phyloP scores from a whole-genome alignment of 176 grass and related monocot species.

The Rhynchospora pubera region DNA sequence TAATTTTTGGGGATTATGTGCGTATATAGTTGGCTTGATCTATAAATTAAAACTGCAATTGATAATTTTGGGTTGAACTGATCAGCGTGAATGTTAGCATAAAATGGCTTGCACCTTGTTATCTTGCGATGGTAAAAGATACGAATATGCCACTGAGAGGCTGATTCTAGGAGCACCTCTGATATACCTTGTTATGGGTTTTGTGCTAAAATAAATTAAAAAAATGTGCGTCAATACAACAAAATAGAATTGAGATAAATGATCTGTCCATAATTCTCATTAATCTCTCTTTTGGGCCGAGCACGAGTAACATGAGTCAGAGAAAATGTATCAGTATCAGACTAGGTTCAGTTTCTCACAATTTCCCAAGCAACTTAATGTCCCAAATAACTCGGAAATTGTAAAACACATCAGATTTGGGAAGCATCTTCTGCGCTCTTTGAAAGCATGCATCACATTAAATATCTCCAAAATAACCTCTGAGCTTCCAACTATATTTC shows the following conservation, averaged over 20 bases:
- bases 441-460: neutral
- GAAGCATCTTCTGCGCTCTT: neutral
- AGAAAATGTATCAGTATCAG: neutral
- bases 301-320: neutral
- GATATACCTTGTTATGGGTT: no score
- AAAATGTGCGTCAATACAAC: neutral
- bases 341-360: neutral
- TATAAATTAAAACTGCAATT: neutral
- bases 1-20: neutral
- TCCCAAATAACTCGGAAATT: neutral
- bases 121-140: neutral
- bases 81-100: neutral
- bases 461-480: neutral
- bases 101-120: neutral
- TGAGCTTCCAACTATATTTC: neutral
- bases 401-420: neutral
- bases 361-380: neutral
- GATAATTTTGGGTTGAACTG: neutral
- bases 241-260: neutral
- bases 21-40: neutral
- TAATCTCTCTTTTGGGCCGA: neutral
- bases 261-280: neutral
- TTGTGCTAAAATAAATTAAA: no score
- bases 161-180: neutral
- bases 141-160: neutral